Evolutionary conservation across 306 rosid genomes (phyloP).

Genomic region (Gynostemma pentaphyllum): DNA sequence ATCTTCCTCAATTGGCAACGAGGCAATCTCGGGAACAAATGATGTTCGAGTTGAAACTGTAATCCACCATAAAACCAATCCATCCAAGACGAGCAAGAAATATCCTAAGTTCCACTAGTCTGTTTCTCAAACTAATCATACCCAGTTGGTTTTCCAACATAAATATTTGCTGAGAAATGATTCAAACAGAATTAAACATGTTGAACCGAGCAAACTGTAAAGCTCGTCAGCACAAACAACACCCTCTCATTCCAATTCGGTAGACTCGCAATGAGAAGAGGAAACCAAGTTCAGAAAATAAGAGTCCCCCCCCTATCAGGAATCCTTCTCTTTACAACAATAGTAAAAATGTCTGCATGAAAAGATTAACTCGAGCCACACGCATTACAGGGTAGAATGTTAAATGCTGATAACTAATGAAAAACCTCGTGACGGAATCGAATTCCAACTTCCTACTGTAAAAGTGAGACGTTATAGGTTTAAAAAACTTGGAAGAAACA

Average conservation of each 20-base stretch:
- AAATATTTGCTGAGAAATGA: slow-evolving; percentile 38
- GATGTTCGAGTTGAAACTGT: slow-evolving; percentile 46
- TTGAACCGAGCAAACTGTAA: slow-evolving; percentile 27
- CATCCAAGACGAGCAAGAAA: slow-evolving; percentile 31
- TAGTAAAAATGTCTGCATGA: slow-evolving; percentile 25
- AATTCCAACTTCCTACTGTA: slow-evolving; percentile 22
- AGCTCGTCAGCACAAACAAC: slow-evolving; percentile 23
- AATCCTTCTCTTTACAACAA: slow-evolving; percentile 8
- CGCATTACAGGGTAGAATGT: slow-evolving; percentile 30
- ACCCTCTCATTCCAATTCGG: slow-evolving; percentile 23
- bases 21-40: slow-evolving; percentile 36
- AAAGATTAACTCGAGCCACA: slow-evolving; percentile 23
- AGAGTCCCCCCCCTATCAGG: slow-evolving; percentile 21
- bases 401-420: slow-evolving; percentile 25
- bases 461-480: slow-evolving; percentile 17
- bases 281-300: slow-evolving; percentile 30
- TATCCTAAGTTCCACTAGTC: slow-evolving; percentile 32
- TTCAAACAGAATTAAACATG: slow-evolving; percentile 36
- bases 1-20: slow-evolving; percentile 34
- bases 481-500: slow-evolving; percentile 8
- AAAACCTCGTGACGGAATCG: slow-evolving; percentile 21
- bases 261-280: slow-evolving; percentile 17
- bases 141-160: slow-evolving; percentile 26
- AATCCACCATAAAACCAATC: slow-evolving; percentile 41
- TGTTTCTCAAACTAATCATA: slow-evolving; percentile 44